Conservation (phyloP, 140 eudicot species). For the Bidens hawaiensis region DNA sequence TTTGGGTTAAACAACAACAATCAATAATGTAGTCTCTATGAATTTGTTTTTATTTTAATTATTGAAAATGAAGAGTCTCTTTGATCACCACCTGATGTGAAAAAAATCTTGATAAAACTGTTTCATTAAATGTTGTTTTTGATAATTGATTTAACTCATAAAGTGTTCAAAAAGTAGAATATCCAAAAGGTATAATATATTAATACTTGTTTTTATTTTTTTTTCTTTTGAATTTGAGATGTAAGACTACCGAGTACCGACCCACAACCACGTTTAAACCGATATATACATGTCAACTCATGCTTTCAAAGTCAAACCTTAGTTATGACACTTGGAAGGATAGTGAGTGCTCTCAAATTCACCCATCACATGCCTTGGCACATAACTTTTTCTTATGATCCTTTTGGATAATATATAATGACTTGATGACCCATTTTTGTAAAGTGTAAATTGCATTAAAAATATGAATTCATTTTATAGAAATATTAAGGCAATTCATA, state of each 20-base stretch:
- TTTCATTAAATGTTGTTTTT: background rate
- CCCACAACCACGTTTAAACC: slow-evolving; percentile 7
- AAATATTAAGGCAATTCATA: too few species aligned
- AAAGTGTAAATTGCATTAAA: too few species aligned
- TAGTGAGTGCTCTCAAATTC: background rate
- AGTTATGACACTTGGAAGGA: background rate
- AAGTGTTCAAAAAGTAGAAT: background rate
- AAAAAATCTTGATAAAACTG: background rate
- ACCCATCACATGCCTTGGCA: background rate
- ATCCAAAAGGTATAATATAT: background rate
- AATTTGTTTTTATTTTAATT: too few species aligned
- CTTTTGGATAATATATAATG: too few species aligned
- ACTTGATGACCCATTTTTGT: too few species aligned
- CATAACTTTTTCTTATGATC: too few species aligned
- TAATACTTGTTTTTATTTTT: too few species aligned
- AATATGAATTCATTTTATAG: too few species aligned
- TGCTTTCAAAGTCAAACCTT: background rate
- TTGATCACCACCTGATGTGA: too few species aligned
- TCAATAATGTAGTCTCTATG: too few species aligned
- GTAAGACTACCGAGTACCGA: slow-evolving; percentile 7
- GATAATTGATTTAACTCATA: background rate
- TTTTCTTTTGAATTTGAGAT: background rate
- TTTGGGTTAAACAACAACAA: too few species aligned
- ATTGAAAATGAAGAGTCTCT: too few species aligned
- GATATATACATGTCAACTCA: background rate